Evolutionary conservation across 2,329 filamentous ascomycete genomes (phyloP), one percentile per base, ranked within the genome.

Genomic region (Arthrobotrys entomopaga): DNA sequence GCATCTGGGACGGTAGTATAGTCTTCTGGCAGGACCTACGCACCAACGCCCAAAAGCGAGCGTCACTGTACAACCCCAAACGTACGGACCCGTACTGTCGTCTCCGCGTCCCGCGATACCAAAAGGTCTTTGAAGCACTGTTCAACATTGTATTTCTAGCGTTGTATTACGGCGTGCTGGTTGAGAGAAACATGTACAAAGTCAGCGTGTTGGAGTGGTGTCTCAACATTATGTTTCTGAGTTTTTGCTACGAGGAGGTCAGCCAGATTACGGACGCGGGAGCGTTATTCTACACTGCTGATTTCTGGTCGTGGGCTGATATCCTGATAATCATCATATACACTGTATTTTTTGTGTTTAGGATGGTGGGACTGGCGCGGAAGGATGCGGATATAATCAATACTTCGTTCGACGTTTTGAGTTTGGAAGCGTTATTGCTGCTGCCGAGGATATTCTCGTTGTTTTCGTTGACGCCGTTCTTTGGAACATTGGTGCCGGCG

Each of bases 371-470:
- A 0, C 80, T 94, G 24, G 84, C 84, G 20, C 86, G 86, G 60
- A 81, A 86, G 20, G 87, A 89, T 76, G 81, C 83, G 8, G 81
- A 84, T 15, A 86, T 92, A n/a, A 90, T 90, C 53, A 90, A 95
- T 73, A 84, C 90, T 2, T 89, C 92, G 0, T 97, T 97, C 80
- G 92, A 97, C 79, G 89, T 97, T n/a, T 84, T 97, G 20, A 90
- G 92, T 0, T 84, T 97, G 13, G 92, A 97, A 81, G 93, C 92
- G 0, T 85, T 97, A 8, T 94, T 97, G 80, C 89, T 97, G 81
- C 90, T 97, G 19, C 93, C 93, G 48, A 89, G 91, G 73, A 90
- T 96, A 77, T 96, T 90, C 82, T 96, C 93, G 13, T 86, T 97
- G 60, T 85, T 97, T 76, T 94, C 91, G 80, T 82, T 97, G 76